Evolutionary conservation across 768 basidiomycete genomes (phyloP).

Genomic region (Albatrellus ellisii): DNA sequence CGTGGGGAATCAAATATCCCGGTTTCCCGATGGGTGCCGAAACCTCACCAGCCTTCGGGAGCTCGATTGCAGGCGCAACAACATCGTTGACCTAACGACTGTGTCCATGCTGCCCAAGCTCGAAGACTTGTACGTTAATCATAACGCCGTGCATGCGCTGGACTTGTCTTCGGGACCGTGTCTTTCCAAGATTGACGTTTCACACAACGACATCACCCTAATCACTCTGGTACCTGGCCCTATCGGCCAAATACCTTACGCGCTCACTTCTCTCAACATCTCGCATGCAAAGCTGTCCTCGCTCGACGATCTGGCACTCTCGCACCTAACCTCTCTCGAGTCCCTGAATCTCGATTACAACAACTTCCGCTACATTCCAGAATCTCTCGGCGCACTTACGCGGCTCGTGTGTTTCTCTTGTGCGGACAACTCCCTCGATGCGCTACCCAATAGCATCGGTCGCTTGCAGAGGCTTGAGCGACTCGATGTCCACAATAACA

Average conservation of each 20-base stretch:
- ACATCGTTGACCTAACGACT: slow-evolving; percentile 59
- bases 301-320: slow-evolving; percentile 61
- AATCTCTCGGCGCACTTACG: slow-evolving; percentile 63
- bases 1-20: slow-evolving; percentile 74
- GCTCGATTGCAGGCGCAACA: slow-evolving; percentile 82
- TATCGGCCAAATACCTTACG: slow-evolving; percentile 28
- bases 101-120: slow-evolving; percentile 61
- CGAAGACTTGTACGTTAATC: slow-evolving; percentile 57
- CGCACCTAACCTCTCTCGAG: slow-evolving; percentile 59
- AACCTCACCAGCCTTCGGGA: slow-evolving; percentile 46
- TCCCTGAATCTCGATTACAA: slow-evolving; percentile 76
- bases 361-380: slow-evolving; percentile 70
- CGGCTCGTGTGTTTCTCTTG: slow-evolving; percentile 67
- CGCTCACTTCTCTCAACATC: slow-evolving; percentile 70
- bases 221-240: slow-evolving; percentile 48
- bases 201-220: slow-evolving; percentile 83
- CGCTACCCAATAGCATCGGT: slow-evolving; percentile 67
- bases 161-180: slow-evolving; percentile 63
- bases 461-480: slow-evolving; percentile 56
- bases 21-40: slow-evolving; percentile 50
- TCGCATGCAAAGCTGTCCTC: slow-evolving; percentile 82
- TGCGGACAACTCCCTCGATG: slow-evolving; percentile 80
- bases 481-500: slow-evolving; percentile 89
- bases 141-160: slow-evolving; percentile 72
- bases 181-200: slow-evolving; percentile 56